Percentiles rank a stretch among this genome's conserved stretches.
These are phyloP conservation scores for Medicago arabica DNA, from an alignment of 306 rosid species.

Conservation along the genomic window DNA sequence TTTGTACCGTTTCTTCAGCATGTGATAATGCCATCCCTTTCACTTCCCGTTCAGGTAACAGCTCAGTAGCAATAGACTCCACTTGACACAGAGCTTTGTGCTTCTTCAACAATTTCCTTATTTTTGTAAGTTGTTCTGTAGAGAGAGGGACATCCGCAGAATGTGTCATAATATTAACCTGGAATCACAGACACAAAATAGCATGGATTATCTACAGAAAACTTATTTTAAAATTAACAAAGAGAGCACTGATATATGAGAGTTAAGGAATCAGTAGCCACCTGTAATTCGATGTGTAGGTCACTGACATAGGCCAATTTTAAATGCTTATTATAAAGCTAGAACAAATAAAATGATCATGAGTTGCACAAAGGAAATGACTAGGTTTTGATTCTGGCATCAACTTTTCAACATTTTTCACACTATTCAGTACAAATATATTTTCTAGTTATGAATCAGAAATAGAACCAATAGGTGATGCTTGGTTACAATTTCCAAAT, in stretches of 20 bases:
- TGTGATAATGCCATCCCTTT: constrained; percentile 48
- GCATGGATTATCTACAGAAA: constrained; percentile 34
- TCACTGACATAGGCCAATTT: not conserved
- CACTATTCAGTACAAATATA: not conserved
- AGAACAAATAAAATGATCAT: constrained; percentile 27
- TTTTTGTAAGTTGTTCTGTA: constrained; percentile 72
- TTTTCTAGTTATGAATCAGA: constrained; percentile 6
- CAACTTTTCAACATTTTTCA: constrained; percentile 22
- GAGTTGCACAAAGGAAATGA: constrained; percentile 23
- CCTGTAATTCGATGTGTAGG: constrained; percentile 17
- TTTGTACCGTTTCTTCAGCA: constrained; percentile 50
- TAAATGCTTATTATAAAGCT: constrained; percentile 30
- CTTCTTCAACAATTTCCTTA: constrained; percentile 78
- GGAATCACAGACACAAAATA: constrained; percentile 44
- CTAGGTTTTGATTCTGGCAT: constrained; percentile 4
- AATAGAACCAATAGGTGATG: not conserved
- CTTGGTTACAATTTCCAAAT: constrained; percentile 12
- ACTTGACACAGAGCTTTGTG: constrained; percentile 65
- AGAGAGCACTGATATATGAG: constrained; percentile 32
- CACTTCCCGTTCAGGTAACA: constrained; percentile 44
- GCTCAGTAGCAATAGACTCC: constrained; percentile 54
- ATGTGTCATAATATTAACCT: constrained; percentile 94
- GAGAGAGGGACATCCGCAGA: constrained; percentile 75
- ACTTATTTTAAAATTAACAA: constrained; percentile 18
- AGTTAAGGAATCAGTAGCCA: constrained; percentile 19